Conservation (phyloP, 768 basidiomycete genomes). For the Leccinum boreale region DNA sequence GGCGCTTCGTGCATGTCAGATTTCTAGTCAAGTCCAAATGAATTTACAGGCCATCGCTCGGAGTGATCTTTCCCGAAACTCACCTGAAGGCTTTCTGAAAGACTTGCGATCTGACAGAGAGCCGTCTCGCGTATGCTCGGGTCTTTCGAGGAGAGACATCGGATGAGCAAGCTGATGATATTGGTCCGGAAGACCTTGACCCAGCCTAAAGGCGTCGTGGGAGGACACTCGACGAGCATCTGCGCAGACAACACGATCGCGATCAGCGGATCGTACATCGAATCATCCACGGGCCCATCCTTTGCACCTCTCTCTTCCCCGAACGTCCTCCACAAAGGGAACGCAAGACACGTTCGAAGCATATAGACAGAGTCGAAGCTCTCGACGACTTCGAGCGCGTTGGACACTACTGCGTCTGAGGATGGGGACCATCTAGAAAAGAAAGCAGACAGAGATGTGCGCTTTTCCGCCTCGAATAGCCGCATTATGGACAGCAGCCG, state of each 20-base stretch:
- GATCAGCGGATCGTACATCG: conserved; percentile 80
- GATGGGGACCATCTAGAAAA: conserved; percentile 64
- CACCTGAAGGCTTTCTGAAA: conserved; percentile 66
- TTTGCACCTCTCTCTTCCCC: conserved; percentile 33
- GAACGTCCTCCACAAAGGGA: conserved; percentile 62
- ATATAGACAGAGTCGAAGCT: conserved; percentile 58
- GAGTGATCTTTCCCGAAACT: conserved; percentile 16
- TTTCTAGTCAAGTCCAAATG: conserved; percentile 27
- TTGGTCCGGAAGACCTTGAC: conserved; percentile 84
- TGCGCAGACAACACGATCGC: conserved; percentile 63
- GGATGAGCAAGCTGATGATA: conserved; percentile 66
- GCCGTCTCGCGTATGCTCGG: conserved; percentile 57
- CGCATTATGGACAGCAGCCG: conserved; percentile 71
- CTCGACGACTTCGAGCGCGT: conserved; percentile 62
- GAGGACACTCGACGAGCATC: conserved; percentile 57
- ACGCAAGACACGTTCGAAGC: conserved; percentile 67
- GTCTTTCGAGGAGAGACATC: conserved; percentile 68
- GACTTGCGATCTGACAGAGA: conserved; percentile 53
- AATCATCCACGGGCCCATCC: conserved; percentile 31
- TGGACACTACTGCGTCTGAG: conserved; percentile 38
- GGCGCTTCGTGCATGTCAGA: conserved; percentile 76
- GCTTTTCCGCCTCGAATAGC: conserved; percentile 71
- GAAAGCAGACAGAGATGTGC: conserved; percentile 59
- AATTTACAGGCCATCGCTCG: neutral
- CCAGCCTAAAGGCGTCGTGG: conserved; percentile 64